Percentiles rank a stretch among this genome's conserved stretches.
These are phyloP conservation scores for Ramularia collo-cygni DNA, from an alignment of 2,329 filamentous ascomycete species.

Conservation along the genomic window DNA sequence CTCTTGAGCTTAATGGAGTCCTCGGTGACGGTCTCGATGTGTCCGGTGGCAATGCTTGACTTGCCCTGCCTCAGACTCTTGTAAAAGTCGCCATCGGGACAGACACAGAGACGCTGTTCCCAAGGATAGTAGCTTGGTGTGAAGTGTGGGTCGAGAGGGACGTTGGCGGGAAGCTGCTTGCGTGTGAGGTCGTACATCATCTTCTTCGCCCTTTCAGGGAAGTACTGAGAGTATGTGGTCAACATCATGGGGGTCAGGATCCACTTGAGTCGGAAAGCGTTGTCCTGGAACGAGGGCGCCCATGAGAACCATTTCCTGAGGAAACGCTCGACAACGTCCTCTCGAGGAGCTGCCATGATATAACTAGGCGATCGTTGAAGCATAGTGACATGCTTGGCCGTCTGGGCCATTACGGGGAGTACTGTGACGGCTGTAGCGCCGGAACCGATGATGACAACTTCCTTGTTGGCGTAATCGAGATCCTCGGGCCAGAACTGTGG, in stretches of 20 bases:
- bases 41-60: conserved; percentile 49
- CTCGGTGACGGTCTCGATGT: conserved; percentile 45
- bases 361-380: conserved; percentile 73
- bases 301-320: conserved; percentile 20
- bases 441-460: conserved; percentile 65
- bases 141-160: conserved; percentile 36
- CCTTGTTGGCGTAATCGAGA: conserved; percentile 59
- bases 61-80: conserved; percentile 44
- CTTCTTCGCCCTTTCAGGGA: conserved; percentile 25
- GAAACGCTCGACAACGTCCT: conserved; percentile 24
- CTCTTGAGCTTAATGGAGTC: conserved; percentile 42
- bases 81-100: conserved; percentile 56
- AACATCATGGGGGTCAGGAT: conserved; percentile 30
- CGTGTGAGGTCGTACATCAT: conserved; percentile 40
- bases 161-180: conserved; percentile 41
- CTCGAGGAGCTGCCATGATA: conserved; percentile 24
- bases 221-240: conserved; percentile 28
- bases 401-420: conserved; percentile 60
- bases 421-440: conserved; percentile 77
- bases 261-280: conserved; percentile 32
- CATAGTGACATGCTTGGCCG: conserved; percentile 64
- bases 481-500: conserved; percentile 72
- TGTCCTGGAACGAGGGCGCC: conserved; percentile 22
- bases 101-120: conserved; percentile 70
- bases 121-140: conserved; percentile 46